These are phyloP conservation scores for Cercospora citrullina DNA, from an alignment of 2,329 filamentous ascomycete species.

Conservation along the genomic window DNA sequence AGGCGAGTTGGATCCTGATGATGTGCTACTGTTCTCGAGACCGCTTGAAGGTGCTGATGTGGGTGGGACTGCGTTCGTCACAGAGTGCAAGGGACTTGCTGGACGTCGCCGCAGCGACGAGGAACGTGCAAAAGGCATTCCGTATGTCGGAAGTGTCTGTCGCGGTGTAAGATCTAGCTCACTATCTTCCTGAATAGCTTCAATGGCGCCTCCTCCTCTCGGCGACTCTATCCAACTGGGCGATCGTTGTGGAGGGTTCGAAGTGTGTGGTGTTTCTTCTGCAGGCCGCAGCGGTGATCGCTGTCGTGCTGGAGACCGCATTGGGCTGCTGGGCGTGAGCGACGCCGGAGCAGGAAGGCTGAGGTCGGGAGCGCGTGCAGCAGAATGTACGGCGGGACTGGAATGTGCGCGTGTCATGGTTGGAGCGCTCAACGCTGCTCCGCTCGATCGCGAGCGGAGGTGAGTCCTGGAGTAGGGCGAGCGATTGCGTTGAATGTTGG, in stretches of 20 bases:
- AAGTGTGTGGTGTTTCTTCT: conserved; percentile 26
- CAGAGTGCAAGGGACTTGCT: conserved; percentile 49
- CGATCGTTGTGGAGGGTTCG: conserved; percentile 32
- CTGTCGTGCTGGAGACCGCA: conserved; percentile 46
- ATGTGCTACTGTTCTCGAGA: conserved; percentile 25
- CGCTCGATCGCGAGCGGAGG: conserved; percentile 48
- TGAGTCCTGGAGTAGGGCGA: conserved; percentile 51
- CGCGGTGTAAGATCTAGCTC: conserved; percentile 50
- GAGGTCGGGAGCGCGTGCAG: conserved; percentile 33
- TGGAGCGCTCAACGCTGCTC: conserved; percentile 43
- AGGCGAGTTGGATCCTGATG: conserved; percentile 43
- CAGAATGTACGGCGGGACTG: conserved; percentile 44
- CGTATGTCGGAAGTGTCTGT: conserved; percentile 22
- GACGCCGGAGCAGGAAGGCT: conserved; percentile 37
- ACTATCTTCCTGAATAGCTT: conserved; percentile 51
- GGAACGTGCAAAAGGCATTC: conserved; percentile 37
- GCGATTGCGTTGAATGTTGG: conserved; percentile 44
- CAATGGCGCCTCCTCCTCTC: conserved; percentile 34
- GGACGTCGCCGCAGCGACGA: conserved; percentile 45
- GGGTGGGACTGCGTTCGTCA: conserved; percentile 32
- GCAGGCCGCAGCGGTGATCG: conserved; percentile 42
- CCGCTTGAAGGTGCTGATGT: conserved; percentile 25
- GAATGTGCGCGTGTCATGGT: conserved; percentile 52
- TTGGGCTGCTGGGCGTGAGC: conserved; percentile 37
- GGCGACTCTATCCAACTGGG: conserved; percentile 34